A percentile compares a stretch with the other conserved stretches of the same genome.
These are phyloP conservation scores for Botrytis byssoidea DNA, from an alignment of 2,329 filamentous ascomycete species.

Conservation along the genomic window DNA sequence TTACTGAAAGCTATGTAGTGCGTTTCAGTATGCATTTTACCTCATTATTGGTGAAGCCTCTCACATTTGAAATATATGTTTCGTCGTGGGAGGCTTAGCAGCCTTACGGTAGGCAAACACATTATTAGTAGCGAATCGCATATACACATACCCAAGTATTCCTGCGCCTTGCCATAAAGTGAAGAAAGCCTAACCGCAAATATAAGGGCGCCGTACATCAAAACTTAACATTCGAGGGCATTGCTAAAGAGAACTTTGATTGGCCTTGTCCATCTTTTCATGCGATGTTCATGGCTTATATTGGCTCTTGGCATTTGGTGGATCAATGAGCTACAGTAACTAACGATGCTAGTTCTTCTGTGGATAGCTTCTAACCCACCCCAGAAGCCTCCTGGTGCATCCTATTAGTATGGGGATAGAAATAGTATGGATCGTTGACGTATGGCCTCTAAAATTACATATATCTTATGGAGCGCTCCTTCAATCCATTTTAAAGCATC, in stretches of 20 bases:
- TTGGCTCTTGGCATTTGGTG: background rate
- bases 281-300: background rate
- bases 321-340: background rate
- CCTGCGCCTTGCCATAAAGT: background rate
- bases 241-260: background rate
- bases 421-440: background rate
- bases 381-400: background rate
- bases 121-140: background rate
- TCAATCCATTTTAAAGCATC: background rate
- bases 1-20: background rate
- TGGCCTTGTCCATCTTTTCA: background rate
- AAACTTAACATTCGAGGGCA: background rate
- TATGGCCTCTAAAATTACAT: background rate
- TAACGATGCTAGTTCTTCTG: background rate
- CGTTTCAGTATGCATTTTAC: background rate
- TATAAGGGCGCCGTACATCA: background rate
- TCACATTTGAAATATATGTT: background rate
- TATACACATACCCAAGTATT: background rate
- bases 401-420: background rate
- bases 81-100: background rate
- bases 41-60: background rate
- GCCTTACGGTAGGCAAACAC: background rate
- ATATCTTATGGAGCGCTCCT: background rate
- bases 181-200: background rate
- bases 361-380: background rate